Evolutionary conservation across 768 basidiomycete genomes (phyloP), one percentile per base, ranked within the genome.

Genomic region (Phlegmacium glaucopus): DNA sequence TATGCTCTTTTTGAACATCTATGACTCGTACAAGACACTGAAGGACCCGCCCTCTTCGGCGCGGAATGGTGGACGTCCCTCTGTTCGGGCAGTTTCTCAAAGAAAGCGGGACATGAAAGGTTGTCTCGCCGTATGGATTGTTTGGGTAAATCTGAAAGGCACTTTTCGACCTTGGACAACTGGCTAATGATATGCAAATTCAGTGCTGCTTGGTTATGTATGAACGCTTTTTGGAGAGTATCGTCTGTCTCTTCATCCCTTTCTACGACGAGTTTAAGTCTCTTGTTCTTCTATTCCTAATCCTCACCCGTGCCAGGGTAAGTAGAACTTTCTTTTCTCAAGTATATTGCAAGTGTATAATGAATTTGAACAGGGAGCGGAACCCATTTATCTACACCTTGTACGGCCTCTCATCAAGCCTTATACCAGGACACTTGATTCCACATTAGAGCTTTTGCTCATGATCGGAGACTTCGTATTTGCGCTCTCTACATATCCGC

Each of bases 91-190:
- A 9, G 61, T 84, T 52, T 76, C 83, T 18, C 84, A 85, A 63
- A 74, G 90, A 57, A 93, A 93, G 64, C 78, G 90, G 50, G 80
- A 84, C 59, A 85, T 93, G 77, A 93, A 93, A 63, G 89, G 90
- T 15, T 83, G 82, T 60, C 69, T 93, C 40, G 80, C 87, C 30
- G 79, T 92, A 11, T 93, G 91, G 91, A 74, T 89, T 36, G 82
- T 93, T 52, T 93, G 88, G 87, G 90, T 89, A 68, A 67, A 72
- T 65, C 9, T 17, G 32, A 37, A n/a, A 18, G 13, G 8, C 28
- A 26, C 36, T 22, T 22, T 22, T 22, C 22, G 22, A 22, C 22
- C 22, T 39, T 41, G 11, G 15, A 49, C 17, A 34, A 34, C 3
- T 34, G 18, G 28, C 15, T 35, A 47, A 30, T 32, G 15, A 48